Percentiles rank a stretch among this genome's conserved stretches.
phyloP scores from a whole-genome alignment of 768 basidiomycete genomes.

The Tulasnella sp. region DNA sequence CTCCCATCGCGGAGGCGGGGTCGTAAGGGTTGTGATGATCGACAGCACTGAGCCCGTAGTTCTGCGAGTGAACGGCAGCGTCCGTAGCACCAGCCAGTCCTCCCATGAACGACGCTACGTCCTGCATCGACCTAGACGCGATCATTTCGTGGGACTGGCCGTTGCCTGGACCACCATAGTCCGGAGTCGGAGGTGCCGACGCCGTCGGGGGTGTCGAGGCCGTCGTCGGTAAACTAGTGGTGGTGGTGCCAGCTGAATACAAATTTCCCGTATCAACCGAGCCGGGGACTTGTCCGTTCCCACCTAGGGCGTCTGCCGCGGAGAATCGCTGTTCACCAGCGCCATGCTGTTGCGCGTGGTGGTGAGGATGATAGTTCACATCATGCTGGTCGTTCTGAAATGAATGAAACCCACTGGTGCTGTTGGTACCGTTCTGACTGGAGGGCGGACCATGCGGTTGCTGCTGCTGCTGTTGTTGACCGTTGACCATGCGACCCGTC shows the following conservation, averaged over 20 bases:
- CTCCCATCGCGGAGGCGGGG: neutral
- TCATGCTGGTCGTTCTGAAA: constrained; percentile 19
- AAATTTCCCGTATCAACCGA: constrained; percentile 9
- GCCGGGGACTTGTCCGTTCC: constrained; percentile 9
- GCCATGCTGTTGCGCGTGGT: neutral
- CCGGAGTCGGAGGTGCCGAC: constrained; percentile 1
- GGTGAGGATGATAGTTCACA: constrained; percentile 1
- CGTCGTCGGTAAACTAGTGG: constrained; percentile 28
- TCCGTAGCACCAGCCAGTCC: neutral
- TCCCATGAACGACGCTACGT: constrained; percentile 11
- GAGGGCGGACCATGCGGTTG: neutral
- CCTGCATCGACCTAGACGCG: neutral
- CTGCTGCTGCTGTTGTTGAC: neutral
- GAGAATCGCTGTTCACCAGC: neutral
- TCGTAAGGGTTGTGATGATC: constrained; percentile 10
- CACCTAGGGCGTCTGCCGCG: neutral
- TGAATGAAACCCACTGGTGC: neutral
- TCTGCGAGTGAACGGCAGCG: constrained; percentile 1
- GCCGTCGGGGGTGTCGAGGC: constrained; percentile 23
- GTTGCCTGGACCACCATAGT: constrained; percentile 1
- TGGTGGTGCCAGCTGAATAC: constrained; percentile 25
- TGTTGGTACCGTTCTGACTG: neutral
- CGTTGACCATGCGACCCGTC: constrained; percentile 13
- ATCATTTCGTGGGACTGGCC: constrained; percentile 15
- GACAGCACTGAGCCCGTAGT: neutral